Evolutionary conservation across 345 rosid genomes (phyloP), one percentile per base, ranked within the genome.

Genomic region (Xanthoceras sorbifolium): DNA sequence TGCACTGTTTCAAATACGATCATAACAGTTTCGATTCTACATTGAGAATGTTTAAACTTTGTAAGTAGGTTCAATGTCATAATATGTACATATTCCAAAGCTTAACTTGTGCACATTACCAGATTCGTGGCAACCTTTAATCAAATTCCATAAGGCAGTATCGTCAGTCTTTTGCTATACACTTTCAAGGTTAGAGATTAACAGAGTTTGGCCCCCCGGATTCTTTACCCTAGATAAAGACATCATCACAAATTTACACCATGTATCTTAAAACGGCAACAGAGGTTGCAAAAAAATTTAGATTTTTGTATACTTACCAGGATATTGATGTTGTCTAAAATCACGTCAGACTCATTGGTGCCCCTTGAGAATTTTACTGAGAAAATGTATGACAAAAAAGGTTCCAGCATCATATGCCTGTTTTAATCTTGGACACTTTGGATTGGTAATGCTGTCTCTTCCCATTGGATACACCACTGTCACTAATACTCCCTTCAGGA

Each of bases 401-500:
- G 20, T 18, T 46, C 69, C 9, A 42, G 67, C 44, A 8, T 80
- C 60, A 91, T 84, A 89, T 81, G 67, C 82, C 84, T 69, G 77
- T 78, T 80, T 66, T 76, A 11, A 73, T 73, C 85, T 85, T 81
- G 54, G 86, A 84, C 20, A 82, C 78, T 82, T 85, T 89, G 70
- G 86, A 78, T 79, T 83, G 92, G 36, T 64, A 44, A 50, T 64
- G 69, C 59, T 71, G 85, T 83, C 89, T 89, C 84, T 91, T 91
- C 31, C 86, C 87, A 52, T 80, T 85, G 32, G 88, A 80, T 71
- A 90, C 14, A 80, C 97, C 90, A 28, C 99, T 93, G 84, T 96
- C 99, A n/a, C 99, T 93, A 40, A 88, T 83, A 73, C 98, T 93
- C 40, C 99, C 97, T 63, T 90, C 97, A 4, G 82, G 71, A 20